Evolutionary conservation across 1,284 basidiomycete genomes (phyloP), one percentile per base, ranked within the genome.

Genomic region (Cutaneotrichosporon daszewskae): DNA sequence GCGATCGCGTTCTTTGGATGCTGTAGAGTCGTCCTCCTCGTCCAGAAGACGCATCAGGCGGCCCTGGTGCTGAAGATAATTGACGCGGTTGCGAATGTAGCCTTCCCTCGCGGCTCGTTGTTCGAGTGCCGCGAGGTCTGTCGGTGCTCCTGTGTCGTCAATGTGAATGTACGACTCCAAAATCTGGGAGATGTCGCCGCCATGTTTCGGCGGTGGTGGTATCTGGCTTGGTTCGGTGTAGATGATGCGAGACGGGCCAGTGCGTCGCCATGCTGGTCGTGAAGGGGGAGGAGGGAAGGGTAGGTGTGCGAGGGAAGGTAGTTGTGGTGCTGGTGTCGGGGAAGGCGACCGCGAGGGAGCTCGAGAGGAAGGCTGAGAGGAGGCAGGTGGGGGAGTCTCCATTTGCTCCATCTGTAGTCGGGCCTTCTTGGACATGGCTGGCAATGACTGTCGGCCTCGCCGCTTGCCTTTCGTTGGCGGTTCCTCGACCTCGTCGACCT

Each of bases 141-240:
- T 62, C 10, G 45, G 43, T 3, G 55, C 48, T 3, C 80, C 79
- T n/a, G 74, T 70, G 35, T 75, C 74, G 28, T 73, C 69, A 32
- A 74, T 42, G 32, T 62, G 61, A 6, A 82, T 71, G 60, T 82
- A 90, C 0, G 86, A 87, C 0, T 73, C 63, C 12, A 91, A 66
- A 36, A 83, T 76, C 0, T 70, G 54, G 5, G 69, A 51, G 14
- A 89, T 62, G 1, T 83, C 82, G 2, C 75, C 74, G 11, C 74
- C 75, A 53, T 77, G 76, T 34, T 71, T 73, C 0, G 79, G 72
- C 0, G 66, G 31, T 6, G 53, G 68, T 2, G 84, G 83, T 12
- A 74, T 73, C 64, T 92, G 88, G 13, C 58, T 60, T 0, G 84
- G 86, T 58, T 83, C 77, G 1, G 86, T 79, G 45, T 82, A 77